A percentile compares a stretch with the other conserved stretches of the same genome.
These are phyloP conservation scores for Xerocomus nothofagi DNA, from an alignment of 1,284 basidiomycete genomes.

Conservation along the genomic window DNA sequence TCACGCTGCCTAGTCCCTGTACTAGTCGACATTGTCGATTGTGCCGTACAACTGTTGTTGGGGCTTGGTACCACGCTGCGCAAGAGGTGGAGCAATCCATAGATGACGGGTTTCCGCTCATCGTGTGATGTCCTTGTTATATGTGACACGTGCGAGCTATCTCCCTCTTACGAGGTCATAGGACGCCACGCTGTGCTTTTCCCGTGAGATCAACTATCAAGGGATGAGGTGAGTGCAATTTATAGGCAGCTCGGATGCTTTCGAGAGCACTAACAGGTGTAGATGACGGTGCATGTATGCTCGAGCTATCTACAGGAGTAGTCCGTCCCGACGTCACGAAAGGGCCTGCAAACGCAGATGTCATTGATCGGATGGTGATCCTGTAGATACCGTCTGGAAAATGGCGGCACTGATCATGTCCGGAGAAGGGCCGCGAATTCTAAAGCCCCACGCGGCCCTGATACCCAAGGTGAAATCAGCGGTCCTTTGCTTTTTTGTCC, in stretches of 20 bases:
- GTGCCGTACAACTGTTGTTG: background rate
- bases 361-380: conserved; percentile 2
- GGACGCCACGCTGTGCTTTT: background rate
- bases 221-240: conserved; percentile 2
- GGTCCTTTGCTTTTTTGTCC: too few species aligned
- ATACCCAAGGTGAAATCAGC: too few species aligned
- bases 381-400: conserved; percentile 2
- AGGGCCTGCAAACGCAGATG: conserved; percentile 1
- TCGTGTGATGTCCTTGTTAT: background rate
- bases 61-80: background rate
- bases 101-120: background rate
- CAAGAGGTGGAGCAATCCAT: background rate
- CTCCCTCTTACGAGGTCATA: background rate
- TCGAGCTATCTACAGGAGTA: conserved; percentile 32
- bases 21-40: too few species aligned
- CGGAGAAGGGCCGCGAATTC: conserved; percentile 7
- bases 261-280: conserved; percentile 20
- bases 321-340: background rate
- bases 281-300: background rate
- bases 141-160: background rate
- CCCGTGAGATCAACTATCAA: conserved; percentile 9
- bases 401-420: too few species aligned
- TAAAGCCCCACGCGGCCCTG: too few species aligned
- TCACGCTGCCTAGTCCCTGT: too few species aligned
- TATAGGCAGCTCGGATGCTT: background rate